phyloP scores from a whole-genome alignment of 805 yeast genomes.

The Saccharomycopsis babjevae region DNA sequence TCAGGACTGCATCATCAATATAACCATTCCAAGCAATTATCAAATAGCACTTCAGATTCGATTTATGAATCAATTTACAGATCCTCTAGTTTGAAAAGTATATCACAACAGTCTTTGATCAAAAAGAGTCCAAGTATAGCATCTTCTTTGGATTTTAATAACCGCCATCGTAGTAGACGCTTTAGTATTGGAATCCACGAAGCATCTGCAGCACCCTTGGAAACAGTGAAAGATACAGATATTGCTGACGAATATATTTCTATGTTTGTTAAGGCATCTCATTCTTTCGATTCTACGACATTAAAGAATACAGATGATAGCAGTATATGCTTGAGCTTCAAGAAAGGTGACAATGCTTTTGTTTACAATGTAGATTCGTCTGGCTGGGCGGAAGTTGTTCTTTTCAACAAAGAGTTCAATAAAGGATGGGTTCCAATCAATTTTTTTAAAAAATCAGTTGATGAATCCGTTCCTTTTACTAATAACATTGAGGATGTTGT shows the following conservation, averaged over 20 bases:
- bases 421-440: conserved; percentile 86
- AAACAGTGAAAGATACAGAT: conserved; percentile 2
- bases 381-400: conserved; percentile 83
- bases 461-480: conserved; percentile 16
- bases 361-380: conserved; percentile 71
- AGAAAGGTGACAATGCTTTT: conserved; percentile 60
- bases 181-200: conserved; percentile 13
- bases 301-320: conserved; percentile 57
- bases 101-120: conserved; percentile 2
- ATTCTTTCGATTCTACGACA: conserved; percentile 47
- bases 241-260: conserved; percentile 30
- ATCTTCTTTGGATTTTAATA: conserved; percentile 13
- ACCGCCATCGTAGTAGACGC: conserved; percentile 15
- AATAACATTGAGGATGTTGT: conserved; percentile 24
- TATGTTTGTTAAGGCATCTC: conserved; percentile 47
- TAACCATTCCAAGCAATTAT: not conserved
- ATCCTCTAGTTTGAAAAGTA: conserved; percentile 1
- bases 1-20: not conserved
- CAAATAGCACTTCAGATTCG: conserved; percentile 14
- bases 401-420: conserved; percentile 42
- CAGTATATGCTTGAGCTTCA: conserved; percentile 64
- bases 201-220: not conserved
- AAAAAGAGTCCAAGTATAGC: conserved; percentile 15
- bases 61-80: conserved; percentile 17
- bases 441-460: conserved; percentile 45